Base-by-base conservation (phyloP, 1,284 basidiomycete genomes). In the Hypsizygus ulmarius region DNA sequence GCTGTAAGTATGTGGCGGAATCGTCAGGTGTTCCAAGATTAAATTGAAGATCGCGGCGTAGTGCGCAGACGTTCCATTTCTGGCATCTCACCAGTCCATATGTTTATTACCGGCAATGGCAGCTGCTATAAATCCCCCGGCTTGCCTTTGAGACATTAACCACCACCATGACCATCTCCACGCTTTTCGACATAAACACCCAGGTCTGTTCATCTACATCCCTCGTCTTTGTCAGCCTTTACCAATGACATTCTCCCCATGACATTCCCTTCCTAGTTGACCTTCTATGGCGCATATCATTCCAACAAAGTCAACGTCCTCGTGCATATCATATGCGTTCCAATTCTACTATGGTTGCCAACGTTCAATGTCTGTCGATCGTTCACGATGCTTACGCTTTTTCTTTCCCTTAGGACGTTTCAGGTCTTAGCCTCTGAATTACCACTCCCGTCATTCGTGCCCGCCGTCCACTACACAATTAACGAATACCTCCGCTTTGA, bases 271-370 rank as follows among this genome's bases (percentile, higher is more conserved):
- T 47, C 47, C 5, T 50, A 94, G 90, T 75, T 94, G 60, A 75
- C 84, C 25, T 93, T 93, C 75, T 94, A 94, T 66, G 89, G 89
- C 16, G 86, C 90, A 43, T 95, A 94, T 68, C 92, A 95, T 67
- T 76, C 81, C 18, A 86, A 94, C 65, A 79, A 78, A 29, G 69
- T 83, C 51, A 96, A 96, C 64, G 70, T 94, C 53, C 62, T 77
- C 47, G 89, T 95, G 53, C 92, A 96, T 64, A 76, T 92, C 56
- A 60, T 87, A 54, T 93, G 82, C 58, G 91, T 96, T 25, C 92
- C 92, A 2, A 63, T 87, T 52, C 77, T 95, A 56, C 63, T 90
- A 40, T 95, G 92, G 91, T 90, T 30, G 57, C 39, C 25, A 10
- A 76, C 19, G 10, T 37, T 43, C 25, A 30, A 29, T 39, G 2